Evolutionary conservation across 1,139 yeast species (phyloP).

Genomic region (Scheffersomyces lignicola): DNA sequence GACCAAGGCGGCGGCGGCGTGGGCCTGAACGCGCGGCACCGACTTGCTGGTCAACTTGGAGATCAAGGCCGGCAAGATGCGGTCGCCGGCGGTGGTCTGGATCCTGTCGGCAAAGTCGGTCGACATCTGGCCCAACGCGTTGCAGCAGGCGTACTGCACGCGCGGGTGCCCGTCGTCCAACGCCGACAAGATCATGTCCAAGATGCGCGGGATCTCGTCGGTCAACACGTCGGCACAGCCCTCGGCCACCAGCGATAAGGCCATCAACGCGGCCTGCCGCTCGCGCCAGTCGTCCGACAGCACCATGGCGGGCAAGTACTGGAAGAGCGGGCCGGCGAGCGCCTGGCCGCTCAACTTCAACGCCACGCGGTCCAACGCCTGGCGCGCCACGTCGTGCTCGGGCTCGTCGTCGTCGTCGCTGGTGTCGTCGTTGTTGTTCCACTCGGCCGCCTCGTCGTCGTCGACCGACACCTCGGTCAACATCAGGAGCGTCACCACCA

Average conservation of each 20-base stretch:
- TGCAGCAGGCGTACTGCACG: conserved; percentile 96
- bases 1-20: conserved; percentile 97
- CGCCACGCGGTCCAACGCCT: conserved; percentile 86
- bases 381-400: conserved; percentile 90
- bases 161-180: conserved; percentile 84
- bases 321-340: conserved; percentile 83
- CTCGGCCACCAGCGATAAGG: conserved; percentile 93
- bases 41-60: conserved; percentile 70
- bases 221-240: conserved; percentile 92
- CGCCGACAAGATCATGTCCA: conserved; percentile 82
- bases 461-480: conserved; percentile 92
- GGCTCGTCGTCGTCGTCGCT: conserved; percentile 85
- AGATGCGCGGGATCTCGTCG: conserved; percentile 73
- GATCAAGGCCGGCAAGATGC: conserved; percentile 84
- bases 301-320: conserved; percentile 81
- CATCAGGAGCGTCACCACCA: conserved; percentile 73
- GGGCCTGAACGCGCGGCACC: conserved; percentile 93
- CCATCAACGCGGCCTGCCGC: conserved; percentile 97
- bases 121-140: conserved; percentile 96
- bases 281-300: conserved; percentile 83
- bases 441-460: conserved; percentile 88
- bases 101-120: conserved; percentile 92
- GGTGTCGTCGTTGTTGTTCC: conserved; percentile 74
- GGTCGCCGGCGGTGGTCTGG: conserved; percentile 76
- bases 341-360: conserved; percentile 80